Evolutionary conservation across 257 asterid species (phyloP).

Genomic region (Solanum pimpinellifolium): DNA sequence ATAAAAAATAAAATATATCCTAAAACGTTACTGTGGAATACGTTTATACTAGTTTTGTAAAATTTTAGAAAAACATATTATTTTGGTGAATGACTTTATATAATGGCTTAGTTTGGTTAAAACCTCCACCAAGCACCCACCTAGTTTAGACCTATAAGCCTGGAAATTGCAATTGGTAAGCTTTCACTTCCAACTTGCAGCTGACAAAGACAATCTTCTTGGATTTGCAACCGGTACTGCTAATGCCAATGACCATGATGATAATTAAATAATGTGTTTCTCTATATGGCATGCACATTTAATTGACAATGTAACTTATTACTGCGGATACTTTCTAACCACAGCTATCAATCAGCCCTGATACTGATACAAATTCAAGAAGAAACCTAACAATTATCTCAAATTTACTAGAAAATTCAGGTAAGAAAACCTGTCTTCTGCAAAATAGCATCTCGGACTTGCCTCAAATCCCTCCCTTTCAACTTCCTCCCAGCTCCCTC

Average conservation of each 20-base stretch:
- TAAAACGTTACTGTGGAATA: no score
- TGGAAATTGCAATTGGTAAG: neutral
- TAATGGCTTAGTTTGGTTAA: no score
- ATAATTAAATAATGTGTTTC: neutral
- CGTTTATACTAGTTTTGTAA: no score
- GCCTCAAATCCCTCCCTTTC: slow-evolving; percentile 74
- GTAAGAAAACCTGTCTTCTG: slow-evolving; percentile 62
- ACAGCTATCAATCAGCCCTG: neutral
- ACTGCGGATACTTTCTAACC: neutral
- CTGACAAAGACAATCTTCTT: neutral
- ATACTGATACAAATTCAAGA: neutral
- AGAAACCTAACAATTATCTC: neutral
- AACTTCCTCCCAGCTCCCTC: slow-evolving; percentile 73
- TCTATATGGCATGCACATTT: neutral
- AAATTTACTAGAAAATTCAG: slow-evolving; percentile 3
- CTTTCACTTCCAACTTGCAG: neutral
- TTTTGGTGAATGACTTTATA: no score
- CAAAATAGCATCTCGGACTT: slow-evolving; percentile 62
- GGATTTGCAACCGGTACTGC: neutral
- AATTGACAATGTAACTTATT: neutral
- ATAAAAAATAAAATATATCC: no score
- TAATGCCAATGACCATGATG: neutral
- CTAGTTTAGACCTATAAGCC: neutral
- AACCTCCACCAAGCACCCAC: neutral
- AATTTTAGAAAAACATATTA: no score